phyloP scores from a whole-genome alignment of 768 basidiomycete species.

The Coprinopsis sp. region DNA sequence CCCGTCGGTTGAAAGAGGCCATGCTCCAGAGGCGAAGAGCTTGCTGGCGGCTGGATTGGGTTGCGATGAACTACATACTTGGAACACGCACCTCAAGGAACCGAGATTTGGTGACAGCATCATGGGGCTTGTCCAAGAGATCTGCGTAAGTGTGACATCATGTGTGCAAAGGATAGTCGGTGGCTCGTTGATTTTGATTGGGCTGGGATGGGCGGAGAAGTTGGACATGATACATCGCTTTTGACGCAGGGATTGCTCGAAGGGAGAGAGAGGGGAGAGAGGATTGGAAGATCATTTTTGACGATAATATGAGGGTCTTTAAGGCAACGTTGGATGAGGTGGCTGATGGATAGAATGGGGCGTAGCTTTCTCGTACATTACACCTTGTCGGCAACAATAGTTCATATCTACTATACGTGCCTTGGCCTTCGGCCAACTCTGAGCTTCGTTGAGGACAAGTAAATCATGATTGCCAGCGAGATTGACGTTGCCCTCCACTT shows the following conservation, averaged over 20 bases:
- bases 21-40: conserved; percentile 18
- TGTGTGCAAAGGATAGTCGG: conserved; percentile 3
- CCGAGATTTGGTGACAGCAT: conserved; percentile 1
- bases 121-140: conserved; percentile 9
- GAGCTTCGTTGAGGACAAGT: too few species aligned
- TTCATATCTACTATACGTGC: too few species aligned
- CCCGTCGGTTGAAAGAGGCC: conserved; percentile 12
- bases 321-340: too few species aligned
- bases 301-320: too few species aligned
- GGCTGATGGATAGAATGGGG: too few species aligned
- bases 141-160: conserved; percentile 14
- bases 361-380: too few species aligned
- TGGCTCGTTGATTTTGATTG: conserved; percentile 17
- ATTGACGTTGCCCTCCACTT: too few species aligned
- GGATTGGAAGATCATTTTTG: too few species aligned
- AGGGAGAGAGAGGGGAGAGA: not conserved
- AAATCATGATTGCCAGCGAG: too few species aligned
- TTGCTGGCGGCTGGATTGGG: conserved; percentile 25
- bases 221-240: conserved; percentile 9
- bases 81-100: not conserved
- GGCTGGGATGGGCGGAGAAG: conserved; percentile 13
- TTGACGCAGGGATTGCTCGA: conserved; percentile 6
- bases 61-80: conserved; percentile 24
- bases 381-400: too few species aligned
- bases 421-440: too few species aligned